These are phyloP conservation scores for Lunularia cruciata DNA, from an alignment of 225 moss, liverwort and hornwort genomes.

Conservation along the genomic window DNA sequence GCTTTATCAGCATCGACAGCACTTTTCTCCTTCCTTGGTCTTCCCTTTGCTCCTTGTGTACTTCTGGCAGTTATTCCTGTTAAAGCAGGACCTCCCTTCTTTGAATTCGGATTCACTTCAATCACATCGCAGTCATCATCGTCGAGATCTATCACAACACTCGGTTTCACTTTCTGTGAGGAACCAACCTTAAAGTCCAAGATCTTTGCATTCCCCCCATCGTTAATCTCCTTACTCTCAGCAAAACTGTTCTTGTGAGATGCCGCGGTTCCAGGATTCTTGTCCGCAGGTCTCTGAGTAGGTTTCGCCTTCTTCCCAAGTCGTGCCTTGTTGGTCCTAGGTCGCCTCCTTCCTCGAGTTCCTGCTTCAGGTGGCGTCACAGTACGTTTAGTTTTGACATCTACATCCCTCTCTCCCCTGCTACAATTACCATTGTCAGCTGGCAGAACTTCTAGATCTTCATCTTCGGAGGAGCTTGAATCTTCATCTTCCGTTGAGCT, in stretches of 20 bases:
- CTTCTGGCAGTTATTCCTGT: background rate
- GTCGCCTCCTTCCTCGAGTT: conserved; percentile 1
- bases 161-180: background rate
- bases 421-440: background rate
- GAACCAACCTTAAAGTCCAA: background rate
- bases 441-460: background rate
- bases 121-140: background rate
- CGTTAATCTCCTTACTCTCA: background rate
- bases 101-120: background rate
- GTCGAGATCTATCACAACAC: background rate
- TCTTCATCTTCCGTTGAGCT: background rate
- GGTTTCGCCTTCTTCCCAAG: too few relatives aligned
- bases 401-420: background rate
- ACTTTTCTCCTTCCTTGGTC: background rate
- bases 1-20: background rate
- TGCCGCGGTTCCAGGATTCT: background rate
- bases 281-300: too few relatives aligned
- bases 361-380: too few relatives aligned
- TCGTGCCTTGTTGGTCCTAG: background rate
- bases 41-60: background rate
- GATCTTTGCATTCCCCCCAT: background rate
- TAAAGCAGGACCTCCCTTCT: background rate
- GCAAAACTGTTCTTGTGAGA: background rate
- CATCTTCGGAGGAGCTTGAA: too few relatives aligned
- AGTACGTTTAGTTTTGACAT: too few relatives aligned